These are phyloP conservation scores for Suhomyces anneliseae DNA, from an alignment of 1,139 yeast species.

Conservation along the genomic window DNA sequence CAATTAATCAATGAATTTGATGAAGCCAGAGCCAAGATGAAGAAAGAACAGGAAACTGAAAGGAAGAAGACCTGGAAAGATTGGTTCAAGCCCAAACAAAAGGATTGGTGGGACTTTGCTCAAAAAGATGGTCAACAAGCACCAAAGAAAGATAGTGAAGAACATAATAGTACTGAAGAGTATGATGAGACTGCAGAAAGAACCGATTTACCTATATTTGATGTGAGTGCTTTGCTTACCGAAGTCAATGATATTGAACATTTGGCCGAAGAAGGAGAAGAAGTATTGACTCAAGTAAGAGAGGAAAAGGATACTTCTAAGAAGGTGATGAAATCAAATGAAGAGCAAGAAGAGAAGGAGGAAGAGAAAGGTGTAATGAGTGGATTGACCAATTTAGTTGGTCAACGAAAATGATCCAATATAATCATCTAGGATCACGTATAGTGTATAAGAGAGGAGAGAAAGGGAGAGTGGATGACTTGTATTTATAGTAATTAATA, in stretches of 20 bases:
- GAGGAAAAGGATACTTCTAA: constrained; percentile 15
- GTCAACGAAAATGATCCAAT: no score
- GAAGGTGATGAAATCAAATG: constrained; percentile 16
- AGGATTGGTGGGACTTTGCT: constrained; percentile 83
- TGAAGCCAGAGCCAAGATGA: constrained; percentile 69
- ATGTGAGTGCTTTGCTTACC: constrained; percentile 44
- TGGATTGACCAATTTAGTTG: no score
- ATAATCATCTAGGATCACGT: no score
- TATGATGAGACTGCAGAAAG: constrained; percentile 8
- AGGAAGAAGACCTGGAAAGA: constrained; percentile 53
- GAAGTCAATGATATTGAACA: constrained; percentile 49
- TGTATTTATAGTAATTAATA: no score
- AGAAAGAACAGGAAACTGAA: constrained; percentile 30
- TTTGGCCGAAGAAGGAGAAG: constrained; percentile 22
- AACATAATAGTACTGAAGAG: constrained; percentile 7
- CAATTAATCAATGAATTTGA: constrained; percentile 81
- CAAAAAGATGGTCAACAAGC: constrained; percentile 1
- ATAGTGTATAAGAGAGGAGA: no score
- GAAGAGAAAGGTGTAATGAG: background rate
- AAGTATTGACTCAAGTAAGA: constrained; percentile 17
- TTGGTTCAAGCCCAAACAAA: constrained; percentile 76
- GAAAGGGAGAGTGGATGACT: no score
- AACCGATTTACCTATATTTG: constrained; percentile 34
- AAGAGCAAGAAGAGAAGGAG: constrained; percentile 23
- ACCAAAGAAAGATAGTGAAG: constrained; percentile 1